Conservation (phyloP, 257 asterid species). For the Nicotiana paniculata region DNA sequence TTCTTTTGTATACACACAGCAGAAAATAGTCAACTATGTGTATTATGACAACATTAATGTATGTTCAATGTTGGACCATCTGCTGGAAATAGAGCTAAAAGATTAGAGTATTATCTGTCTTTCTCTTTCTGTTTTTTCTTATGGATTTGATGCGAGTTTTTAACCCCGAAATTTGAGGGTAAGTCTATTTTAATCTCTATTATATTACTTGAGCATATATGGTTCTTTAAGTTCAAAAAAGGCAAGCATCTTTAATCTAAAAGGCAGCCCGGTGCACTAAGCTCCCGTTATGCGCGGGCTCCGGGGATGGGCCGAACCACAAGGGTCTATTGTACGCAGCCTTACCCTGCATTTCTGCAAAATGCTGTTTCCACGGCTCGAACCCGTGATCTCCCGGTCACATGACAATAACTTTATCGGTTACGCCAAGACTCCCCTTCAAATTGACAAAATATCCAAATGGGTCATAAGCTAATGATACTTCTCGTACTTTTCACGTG, state of each 20-base stretch:
- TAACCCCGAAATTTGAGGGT: not conserved
- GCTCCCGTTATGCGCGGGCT: too few relatives aligned
- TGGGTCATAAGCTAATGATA: not conserved
- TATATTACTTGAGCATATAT: not conserved
- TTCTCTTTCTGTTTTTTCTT: not conserved
- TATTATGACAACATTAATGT: not conserved
- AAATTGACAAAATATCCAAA: not conserved
- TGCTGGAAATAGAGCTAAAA: not conserved
- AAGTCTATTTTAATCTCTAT: not conserved
- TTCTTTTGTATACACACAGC: not conserved
- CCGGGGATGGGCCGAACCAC: too few relatives aligned
- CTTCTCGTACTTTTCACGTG: not conserved
- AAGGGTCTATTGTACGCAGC: too few relatives aligned
- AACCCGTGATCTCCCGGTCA: too few relatives aligned
- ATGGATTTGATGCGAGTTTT: not conserved
- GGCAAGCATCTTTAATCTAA: not conserved
- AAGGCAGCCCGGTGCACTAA: too few relatives aligned
- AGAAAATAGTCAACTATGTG: not conserved
- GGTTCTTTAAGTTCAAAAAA: not conserved
- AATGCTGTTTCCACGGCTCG: too few relatives aligned
- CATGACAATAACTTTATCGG: too few relatives aligned
- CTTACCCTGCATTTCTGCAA: too few relatives aligned
- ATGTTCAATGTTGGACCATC: not conserved
- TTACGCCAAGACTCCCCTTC: too few relatives aligned
- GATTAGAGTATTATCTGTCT: not conserved